Evolutionary conservation across 805 yeast genomes (phyloP), one percentile per base, ranked within the genome.

Genomic region (Starmerella asiatica): DNA sequence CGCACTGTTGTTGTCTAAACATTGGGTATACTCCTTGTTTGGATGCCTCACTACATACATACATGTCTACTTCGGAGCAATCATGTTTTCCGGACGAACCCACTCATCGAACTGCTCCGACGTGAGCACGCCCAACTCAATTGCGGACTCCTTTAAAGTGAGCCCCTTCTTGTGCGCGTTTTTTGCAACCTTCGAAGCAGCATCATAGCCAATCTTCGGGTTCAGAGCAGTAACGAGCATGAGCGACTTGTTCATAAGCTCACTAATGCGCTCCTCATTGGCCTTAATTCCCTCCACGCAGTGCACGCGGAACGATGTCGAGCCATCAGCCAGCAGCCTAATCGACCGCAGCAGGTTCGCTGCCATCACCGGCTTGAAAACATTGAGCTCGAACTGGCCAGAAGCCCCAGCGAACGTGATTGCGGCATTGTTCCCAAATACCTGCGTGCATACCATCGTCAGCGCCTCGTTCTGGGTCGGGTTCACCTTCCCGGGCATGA

Each of bases 401-500:
- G 94, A 82, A 29, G 98, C 96, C 58, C 98, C 98, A 32, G 95
- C 93, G 60, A 83, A 84, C 27, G 97, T 86, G 65, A 91, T 82
- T 49, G 95, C 75, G 33, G 94, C 65, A 65, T 91, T 78, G 76
- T 91, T 91, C 62, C 98, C 98, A 60, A 91, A 84, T 21, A 91
- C 96, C 71, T 91, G 98, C 48, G 91, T 75, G 60, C 94, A 85
- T 46, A 88, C 95, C 94, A 91, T 93, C 49, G 97, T 91, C 61
- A 91, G 68, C 40, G 98, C 98, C 72, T 91, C 98, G 64, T 86
- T 86, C 70, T 91, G 98, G 42, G 98, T 91, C 51, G 98, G 98
- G 73, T 91, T 91, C 48, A 91, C 96, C 69, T 91, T 91, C 61
- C 98, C 98, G 38, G 98, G 98, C 98, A 91, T 91, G 64, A 91